Base-by-base conservation (phyloP, 2,329 filamentous ascomycete species). In the Westerdykella ornata region DNA sequence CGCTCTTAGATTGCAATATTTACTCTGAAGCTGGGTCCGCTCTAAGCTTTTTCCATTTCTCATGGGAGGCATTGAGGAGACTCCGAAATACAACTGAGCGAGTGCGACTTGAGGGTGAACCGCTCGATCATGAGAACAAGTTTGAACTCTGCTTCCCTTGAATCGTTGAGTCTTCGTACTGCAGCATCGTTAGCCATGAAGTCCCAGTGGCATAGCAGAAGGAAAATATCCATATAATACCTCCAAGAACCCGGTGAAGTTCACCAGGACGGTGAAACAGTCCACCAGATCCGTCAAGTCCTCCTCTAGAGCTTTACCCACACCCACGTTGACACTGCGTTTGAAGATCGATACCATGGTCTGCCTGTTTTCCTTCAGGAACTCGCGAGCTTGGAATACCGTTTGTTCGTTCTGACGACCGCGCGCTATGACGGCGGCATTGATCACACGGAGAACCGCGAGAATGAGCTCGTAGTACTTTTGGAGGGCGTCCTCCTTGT, bases 261-360 rank as follows among this genome's bases (percentile, higher is more conserved):
- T 76, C 57, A 96, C 85, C 49, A 97, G 72, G 41, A 92, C 74
- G 67, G 90, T 83, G 58, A 92, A 86, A 35, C 86, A 82, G 63
- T 94, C 88, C 5, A 89, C 86, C 51, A 97, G 67, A 53, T 90
- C 87, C 36, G 79, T 76, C 29, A 94, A 71, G 48, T 79, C 77
- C 45, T 81, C 75, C 39, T 80, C 78, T 42, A 81, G 72, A 39
- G 80, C 80, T 28, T 80, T 15, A 1, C 51, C 51, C 8, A 46
- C 47, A 14, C 85, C 84, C 42, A 94, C 85, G 36, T 85, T 85
- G 0, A 86, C 86, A 53, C 85, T 86, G 51, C 88, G 77, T 71
- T 98, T 98, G 57, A 98, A 85, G 15, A 94, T 82, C 35, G 88
- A 85, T 49, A 92, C 80, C 55, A 97, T 86, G 42, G 89, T 80